These are phyloP conservation scores for Quercus phellos DNA, from an alignment of 331 rosid species.

Conservation along the genomic window DNA sequence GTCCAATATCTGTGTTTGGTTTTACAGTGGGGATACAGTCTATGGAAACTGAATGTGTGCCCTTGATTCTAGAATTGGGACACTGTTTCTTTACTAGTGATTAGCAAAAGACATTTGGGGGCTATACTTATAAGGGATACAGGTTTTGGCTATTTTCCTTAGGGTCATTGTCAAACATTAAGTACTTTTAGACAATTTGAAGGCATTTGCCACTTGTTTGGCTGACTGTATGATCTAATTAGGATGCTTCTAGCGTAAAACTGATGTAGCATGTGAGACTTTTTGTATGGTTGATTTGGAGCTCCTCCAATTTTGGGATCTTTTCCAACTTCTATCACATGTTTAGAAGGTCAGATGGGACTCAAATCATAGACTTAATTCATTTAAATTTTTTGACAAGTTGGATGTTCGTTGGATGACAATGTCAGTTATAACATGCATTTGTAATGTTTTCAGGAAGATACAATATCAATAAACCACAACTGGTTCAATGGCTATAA, in stretches of 20 bases:
- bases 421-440: neutral
- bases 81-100: neutral
- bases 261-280: neutral
- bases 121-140: neutral
- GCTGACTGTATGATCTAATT: neutral
- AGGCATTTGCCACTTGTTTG: neutral
- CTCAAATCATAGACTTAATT: neutral
- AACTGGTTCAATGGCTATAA: conserved; percentile 85
- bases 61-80: neutral
- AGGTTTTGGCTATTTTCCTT: neutral
- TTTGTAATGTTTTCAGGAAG: conserved; percentile 46
- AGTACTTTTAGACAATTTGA: neutral
- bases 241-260: neutral
- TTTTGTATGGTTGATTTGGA: neutral
- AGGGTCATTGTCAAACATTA: conserved; percentile 1
- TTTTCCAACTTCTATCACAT: neutral
- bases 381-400: neutral
- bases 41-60: conserved; percentile 7
- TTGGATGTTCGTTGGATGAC: neutral
- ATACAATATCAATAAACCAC: conserved; percentile 84
- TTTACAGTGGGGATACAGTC: neutral
- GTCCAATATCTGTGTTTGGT: neutral
- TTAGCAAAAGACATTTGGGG: neutral
- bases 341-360: neutral
- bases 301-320: neutral